Percentiles rank a stretch among this genome's conserved stretches.
Evolutionary conservation across 768 basidiomycete species (phyloP).

Genomic region (Coprinellus aureogranulatus): DNA sequence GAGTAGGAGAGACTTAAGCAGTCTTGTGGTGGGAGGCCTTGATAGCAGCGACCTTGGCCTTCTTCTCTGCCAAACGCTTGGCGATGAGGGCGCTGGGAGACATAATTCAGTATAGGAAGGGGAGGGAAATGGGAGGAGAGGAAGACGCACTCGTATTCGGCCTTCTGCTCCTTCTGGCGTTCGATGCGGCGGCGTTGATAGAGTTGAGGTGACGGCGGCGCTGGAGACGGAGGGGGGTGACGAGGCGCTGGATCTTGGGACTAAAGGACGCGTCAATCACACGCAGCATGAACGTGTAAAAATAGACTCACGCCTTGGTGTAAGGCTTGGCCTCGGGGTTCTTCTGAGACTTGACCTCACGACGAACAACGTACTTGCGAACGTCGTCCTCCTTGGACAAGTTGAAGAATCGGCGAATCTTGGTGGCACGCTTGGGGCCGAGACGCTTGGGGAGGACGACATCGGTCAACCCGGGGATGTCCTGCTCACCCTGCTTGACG

Average conservation of each 20-base stretch:
- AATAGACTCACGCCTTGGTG: slow-evolving; percentile 85
- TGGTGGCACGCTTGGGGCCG: slow-evolving; percentile 95
- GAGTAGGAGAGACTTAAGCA: background rate
- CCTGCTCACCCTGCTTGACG: slow-evolving; percentile 91
- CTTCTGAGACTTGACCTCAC: slow-evolving; percentile 87
- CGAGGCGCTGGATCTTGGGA: slow-evolving; percentile 96
- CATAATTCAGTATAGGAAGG: background rate
- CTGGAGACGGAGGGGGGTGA: slow-evolving; percentile 93
- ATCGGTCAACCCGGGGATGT: slow-evolving; percentile 91
- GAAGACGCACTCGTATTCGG: slow-evolving; percentile 83
- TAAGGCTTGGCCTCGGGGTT: slow-evolving; percentile 90
- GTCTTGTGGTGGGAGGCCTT: slow-evolving; percentile 70
- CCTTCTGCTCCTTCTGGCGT: slow-evolving; percentile 91
- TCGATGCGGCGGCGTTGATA: slow-evolving; percentile 86
- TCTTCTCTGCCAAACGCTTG: slow-evolving; percentile 92
- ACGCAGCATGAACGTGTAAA: background rate
- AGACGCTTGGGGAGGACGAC: slow-evolving; percentile 90
- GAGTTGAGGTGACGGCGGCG: slow-evolving; percentile 90
- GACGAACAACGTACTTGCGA: slow-evolving; percentile 91
- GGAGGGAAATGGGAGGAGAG: background rate
- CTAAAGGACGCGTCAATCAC: slow-evolving; percentile 35
- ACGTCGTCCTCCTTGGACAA: slow-evolving; percentile 97
- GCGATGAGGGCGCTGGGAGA: slow-evolving; percentile 58
- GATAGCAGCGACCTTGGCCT: slow-evolving; percentile 84
- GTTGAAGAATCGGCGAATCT: slow-evolving; percentile 98